Conservation (phyloP, 352 stramenopile genomes). For the Pythium dissimile region DNA sequence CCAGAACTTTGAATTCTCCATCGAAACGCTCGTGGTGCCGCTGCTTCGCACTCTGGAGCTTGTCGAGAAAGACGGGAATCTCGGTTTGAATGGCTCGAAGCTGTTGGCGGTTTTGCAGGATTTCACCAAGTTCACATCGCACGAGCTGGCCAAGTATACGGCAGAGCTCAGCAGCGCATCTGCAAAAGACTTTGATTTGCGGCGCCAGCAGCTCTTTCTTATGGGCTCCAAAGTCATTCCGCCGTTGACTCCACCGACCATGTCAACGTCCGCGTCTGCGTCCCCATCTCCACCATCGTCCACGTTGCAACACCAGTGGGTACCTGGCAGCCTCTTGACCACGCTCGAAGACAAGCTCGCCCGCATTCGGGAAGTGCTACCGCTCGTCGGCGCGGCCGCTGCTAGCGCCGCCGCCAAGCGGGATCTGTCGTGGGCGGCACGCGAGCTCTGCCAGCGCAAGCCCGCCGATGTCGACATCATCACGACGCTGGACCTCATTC, state of each 20-base stretch:
- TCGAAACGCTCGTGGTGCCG: conserved; percentile 61
- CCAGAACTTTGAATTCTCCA: conserved; percentile 63
- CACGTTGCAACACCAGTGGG: background rate
- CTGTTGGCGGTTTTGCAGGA: conserved; percentile 43
- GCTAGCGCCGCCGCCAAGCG: conserved; percentile 11
- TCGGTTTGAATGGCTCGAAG: conserved; percentile 44
- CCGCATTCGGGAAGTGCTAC: conserved; percentile 8
- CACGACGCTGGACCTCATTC: conserved; percentile 76
- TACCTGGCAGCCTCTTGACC: conserved; percentile 5
- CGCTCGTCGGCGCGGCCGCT: conserved; percentile 22
- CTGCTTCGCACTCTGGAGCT: conserved; percentile 52
- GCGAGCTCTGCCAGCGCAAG: conserved; percentile 46
- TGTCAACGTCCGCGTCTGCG: background rate
- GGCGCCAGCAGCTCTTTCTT: conserved; percentile 44
- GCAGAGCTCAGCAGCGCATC: conserved; percentile 37
- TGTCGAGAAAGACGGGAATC: conserved; percentile 35
- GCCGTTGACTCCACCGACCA: background rate
- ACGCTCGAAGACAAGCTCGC: conserved; percentile 19
- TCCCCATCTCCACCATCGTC: background rate
- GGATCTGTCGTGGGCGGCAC: conserved; percentile 49
- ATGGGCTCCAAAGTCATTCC: background rate
- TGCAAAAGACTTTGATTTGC: conserved; percentile 49
- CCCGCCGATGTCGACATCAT: conserved; percentile 50
- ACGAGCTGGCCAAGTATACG: conserved; percentile 31
- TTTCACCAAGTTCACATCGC: conserved; percentile 31